Evolutionary conservation across 495 filamentous ascomycete species (phyloP).

Genomic region (Stereocaulon alpinum): DNA sequence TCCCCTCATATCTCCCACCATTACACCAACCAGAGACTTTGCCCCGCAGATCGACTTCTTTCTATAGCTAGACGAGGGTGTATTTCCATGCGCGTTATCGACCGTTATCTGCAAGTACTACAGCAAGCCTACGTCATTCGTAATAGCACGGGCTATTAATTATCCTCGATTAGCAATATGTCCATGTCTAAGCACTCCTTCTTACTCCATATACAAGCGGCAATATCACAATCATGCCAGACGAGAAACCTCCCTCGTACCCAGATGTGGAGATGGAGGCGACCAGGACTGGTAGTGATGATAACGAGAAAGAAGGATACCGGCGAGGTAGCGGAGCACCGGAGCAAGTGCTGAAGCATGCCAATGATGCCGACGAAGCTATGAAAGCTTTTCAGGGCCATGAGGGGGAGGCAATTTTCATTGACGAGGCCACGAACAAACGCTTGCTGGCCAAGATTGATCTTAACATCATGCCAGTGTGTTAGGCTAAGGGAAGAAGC

Average conservation of each 20-base stretch:
- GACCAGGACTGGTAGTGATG: background rate
- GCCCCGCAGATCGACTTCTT: background rate
- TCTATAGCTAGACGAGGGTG: background rate
- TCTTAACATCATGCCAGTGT: constrained; percentile 49
- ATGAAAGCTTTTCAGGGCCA: constrained; percentile 44
- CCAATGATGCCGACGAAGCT: constrained; percentile 43
- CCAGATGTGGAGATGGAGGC: constrained; percentile 4
- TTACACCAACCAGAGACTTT: background rate
- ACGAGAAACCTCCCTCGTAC: constrained; percentile 4
- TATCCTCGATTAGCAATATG: background rate
- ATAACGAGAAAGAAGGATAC: background rate
- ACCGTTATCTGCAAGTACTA: background rate
- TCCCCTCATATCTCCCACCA: background rate
- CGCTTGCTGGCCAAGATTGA: constrained; percentile 48
- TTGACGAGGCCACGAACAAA: constrained; percentile 48
- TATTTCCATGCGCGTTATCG: constrained; percentile 1
- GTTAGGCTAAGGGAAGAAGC: constrained; percentile 1
- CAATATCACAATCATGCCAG: constrained; percentile 5
- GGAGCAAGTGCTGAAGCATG: constrained; percentile 6
- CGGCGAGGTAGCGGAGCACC: background rate
- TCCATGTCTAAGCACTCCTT: background rate
- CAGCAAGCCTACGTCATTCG: background rate
- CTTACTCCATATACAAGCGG: background rate
- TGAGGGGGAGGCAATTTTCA: constrained; percentile 36
- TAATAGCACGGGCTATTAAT: background rate